phyloP scores from a whole-genome alignment of 257 asterid genomes.

The Pogostemon cablin region DNA sequence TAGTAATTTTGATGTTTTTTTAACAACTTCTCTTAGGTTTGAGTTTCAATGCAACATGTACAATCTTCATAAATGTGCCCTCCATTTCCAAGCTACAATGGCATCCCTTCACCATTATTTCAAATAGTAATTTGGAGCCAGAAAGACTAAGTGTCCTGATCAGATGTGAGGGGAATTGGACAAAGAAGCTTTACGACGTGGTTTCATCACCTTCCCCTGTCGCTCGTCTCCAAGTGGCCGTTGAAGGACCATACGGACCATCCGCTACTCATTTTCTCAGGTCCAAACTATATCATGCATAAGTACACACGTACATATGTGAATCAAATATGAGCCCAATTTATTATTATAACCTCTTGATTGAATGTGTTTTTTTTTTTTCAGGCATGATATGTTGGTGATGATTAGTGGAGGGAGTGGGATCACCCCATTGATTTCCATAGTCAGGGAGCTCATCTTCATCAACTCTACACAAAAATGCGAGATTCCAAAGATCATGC shows the following conservation, averaged over 20 bases:
- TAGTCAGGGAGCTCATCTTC: conserved; percentile 67
- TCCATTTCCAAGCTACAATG: conserved; percentile 86
- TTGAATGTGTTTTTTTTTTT: conserved; percentile 8
- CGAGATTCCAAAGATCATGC: conserved; percentile 63
- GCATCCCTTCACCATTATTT: conserved; percentile 94
- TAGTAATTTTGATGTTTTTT: neutral
- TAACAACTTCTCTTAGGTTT: conserved; percentile 42
- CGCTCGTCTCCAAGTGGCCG: conserved; percentile 62
- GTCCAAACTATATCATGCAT: conserved; percentile 31
- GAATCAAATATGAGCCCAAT: neutral
- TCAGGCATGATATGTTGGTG: conserved; percentile 80
- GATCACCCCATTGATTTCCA: conserved; percentile 88
- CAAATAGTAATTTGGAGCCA: conserved; percentile 67
- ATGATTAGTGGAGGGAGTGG: conserved; percentile 99
- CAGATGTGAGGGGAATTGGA: conserved; percentile 89
- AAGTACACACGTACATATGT: neutral
- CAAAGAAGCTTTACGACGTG: conserved; percentile 63
- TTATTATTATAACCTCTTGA: neutral
- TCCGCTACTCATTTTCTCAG: conserved; percentile 71
- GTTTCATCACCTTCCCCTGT: conserved; percentile 61
- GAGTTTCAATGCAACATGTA: conserved; percentile 75
- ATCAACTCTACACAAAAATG: conserved; percentile 47
- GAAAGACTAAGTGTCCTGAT: conserved; percentile 75
- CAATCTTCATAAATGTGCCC: conserved; percentile 75
- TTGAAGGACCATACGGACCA: conserved; percentile 98